Base-by-base conservation (phyloP, 225 moss, liverwort and hornwort species). In the Rhytidiadelphus loreus region DNA sequence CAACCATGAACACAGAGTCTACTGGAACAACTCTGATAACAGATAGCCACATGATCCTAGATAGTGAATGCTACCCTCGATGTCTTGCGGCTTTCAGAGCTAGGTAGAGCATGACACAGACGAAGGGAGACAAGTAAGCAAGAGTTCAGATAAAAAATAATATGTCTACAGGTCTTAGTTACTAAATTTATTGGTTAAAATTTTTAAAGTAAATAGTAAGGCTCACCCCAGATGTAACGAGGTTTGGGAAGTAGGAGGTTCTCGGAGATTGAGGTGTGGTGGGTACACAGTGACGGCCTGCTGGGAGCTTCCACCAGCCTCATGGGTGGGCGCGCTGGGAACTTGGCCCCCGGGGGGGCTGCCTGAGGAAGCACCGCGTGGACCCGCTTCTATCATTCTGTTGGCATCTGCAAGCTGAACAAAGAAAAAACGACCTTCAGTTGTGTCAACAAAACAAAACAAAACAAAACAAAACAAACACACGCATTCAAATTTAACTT, bases 181-280 rank as follows among this genome's bases (percentile, higher is more conserved):
- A n/a, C 28, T 28, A 22, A 33, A 62, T 62, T 52, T 7, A 62
- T n/a, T 52, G 39, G 63, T 62, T 76, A 5, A n/a, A 61, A n/a
- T n/a, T 50, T 61, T 7, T 5, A 35, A 65, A 69, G n/a, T 2
- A 77, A 10, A 26, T 26, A n/a, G 3, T 43, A 16, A 73, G n/a
- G n/a, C 89, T 82, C 88, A 97, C 95, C 97, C 97, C 53, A 98
- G 85, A 91, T 98, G 96, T 87, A 98, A 90, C 35, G 97, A 96
- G n/a, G 97, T 96, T 89, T 95, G 95, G 75, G 97, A 93, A 80
- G 97, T 95, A 25, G 94, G 97, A 61, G 96, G 95, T 87, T 98
- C 96, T 76, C 96, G 93, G 80, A 98, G 93, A 80, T 92, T 96
- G 73, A 93, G 95, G 81, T 96, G 95, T 17, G 95, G 93, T 21